Evolutionary conservation across 805 yeast species (phyloP), one percentile per base, ranked within the genome.

Genomic region (Yamadazyma sp.): DNA sequence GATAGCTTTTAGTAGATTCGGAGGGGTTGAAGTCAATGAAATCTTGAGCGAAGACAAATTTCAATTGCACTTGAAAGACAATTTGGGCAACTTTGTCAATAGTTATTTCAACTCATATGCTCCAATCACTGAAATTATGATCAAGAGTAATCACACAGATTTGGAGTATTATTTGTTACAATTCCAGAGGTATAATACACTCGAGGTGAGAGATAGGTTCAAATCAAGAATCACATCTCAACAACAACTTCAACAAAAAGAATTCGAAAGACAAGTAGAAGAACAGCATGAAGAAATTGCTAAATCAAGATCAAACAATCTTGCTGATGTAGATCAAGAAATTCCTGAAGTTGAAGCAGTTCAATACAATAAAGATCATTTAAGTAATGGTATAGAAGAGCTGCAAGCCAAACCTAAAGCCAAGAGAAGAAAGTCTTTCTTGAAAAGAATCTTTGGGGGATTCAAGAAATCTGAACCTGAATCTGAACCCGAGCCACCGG

Each of bases 21-120:
- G 43, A 7, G 24, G 19, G 5, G 29, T 40, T 6, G 44, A 44
- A 11, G 27, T 53, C 6, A 50, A 53, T 25, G 60, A 55, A 17
- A 45, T 52, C 4, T 46, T 60, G 10, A 30, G 39, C 2, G 45
- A 49, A 2, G 43, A 40, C 2, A 40, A 55, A 5, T 50, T 66
- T 20, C 52, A 42, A 16, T 14, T 30, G 5, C 42, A 43, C 7
- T 37, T 65, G 23, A 45, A 46, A 21, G 58, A 50, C 6, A 47
- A 50, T 3, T 22, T 63, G 7, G 41, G 50, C 2, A 38, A 46
- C 2, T 47, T 49, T 28, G 46, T 48, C 40, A 43, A 48, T 21
- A 34, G 42, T 10, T 33, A 58, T 24, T 52, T 57, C 42, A 55
- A 47, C 22, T 43, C 65, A 6, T 42, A 34, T 37, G 48, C 49